Base-by-base conservation (phyloP, 768 basidiomycete genomes). In the Lentinula lateritia region DNA sequence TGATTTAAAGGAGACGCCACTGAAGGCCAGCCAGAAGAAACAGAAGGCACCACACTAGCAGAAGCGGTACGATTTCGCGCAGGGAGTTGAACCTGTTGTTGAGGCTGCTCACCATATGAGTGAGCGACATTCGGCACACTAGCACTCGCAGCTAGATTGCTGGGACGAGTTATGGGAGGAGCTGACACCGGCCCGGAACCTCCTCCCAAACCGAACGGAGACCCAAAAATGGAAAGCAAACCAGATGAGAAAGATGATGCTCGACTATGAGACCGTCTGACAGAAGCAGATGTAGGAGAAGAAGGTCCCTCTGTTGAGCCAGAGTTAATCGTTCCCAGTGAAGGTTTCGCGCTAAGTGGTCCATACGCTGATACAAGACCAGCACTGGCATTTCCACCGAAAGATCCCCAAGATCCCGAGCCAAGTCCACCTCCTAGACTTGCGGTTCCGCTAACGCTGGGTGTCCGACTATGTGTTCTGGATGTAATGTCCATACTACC, bases 401-500 rank as follows among this genome's bases (percentile, higher is more conserved):
- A 46, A 4, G 58, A 59, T 20, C 58, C 58, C 55, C 55, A 56
- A 13, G 58, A 41, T 45, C 58, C 58, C 13, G 45, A 46, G 10
- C 58, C 58, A 3, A 59, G 5, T 23, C 58, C 58, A 36, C 45
- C 58, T 10, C 43, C 45, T 18, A 46, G 45, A 46, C 43, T 50
- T 34, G 45, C 42, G n/a, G 48, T 28, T n/a, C 58, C 58, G 16
- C 45, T 34, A 10, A 46, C 16, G 50, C 58, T 59, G n/a, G 58
- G 58, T 28, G 58, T 59, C 16, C 58, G 23, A 36, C 58, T 59
- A 48, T 59, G 58, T 32, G 58, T 59, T 38, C 58, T 34, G 6
- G 48, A 46, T 6, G 58, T 48, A 16, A 92, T 90, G 65, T 91
- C 88, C 89, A 92, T 92, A 66, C 88, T 85, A 6, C 91, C 90